A percentile compares a stretch with the other conserved stretches of the same genome.
phyloP scores from a whole-genome alignment of 305 asterid genomes.

The Fraxinus velutina region DNA sequence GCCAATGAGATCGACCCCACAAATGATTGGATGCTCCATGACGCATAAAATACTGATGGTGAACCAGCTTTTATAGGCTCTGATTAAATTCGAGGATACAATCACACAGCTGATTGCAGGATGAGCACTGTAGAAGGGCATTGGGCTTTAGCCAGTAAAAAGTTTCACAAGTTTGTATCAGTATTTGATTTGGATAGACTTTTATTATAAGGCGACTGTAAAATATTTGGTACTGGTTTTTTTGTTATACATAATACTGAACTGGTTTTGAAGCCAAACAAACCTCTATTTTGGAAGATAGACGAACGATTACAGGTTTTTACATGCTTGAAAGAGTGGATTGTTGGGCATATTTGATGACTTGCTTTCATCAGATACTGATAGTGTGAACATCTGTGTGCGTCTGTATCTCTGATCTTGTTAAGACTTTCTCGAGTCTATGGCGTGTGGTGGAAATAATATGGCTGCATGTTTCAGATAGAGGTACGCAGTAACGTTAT shows the following conservation, averaged over 20 bases:
- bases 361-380: not conserved
- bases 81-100: slow-evolving; percentile 23
- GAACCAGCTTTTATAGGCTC: not conserved
- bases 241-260: not conserved
- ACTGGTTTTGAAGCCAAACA: not conserved
- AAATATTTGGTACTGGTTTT: not conserved
- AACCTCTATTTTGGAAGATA: not conserved
- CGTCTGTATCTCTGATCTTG: not conserved
- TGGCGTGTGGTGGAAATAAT: not conserved
- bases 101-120: not conserved
- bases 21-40: slow-evolving; percentile 33
- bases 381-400: not conserved
- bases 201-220: not conserved
- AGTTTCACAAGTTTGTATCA: not conserved
- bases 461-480: not conserved
- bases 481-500: not conserved
- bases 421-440: not conserved
- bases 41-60: not conserved
- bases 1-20: slow-evolving; percentile 18
- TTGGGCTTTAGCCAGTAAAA: not conserved
- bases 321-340: not conserved
- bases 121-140: not conserved
- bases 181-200: not conserved
- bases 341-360: not conserved
- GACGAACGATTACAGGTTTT: not conserved